These are phyloP conservation scores for Schizopora paradoxa DNA, from an alignment of 1,284 basidiomycete species.

Conservation along the genomic window DNA sequence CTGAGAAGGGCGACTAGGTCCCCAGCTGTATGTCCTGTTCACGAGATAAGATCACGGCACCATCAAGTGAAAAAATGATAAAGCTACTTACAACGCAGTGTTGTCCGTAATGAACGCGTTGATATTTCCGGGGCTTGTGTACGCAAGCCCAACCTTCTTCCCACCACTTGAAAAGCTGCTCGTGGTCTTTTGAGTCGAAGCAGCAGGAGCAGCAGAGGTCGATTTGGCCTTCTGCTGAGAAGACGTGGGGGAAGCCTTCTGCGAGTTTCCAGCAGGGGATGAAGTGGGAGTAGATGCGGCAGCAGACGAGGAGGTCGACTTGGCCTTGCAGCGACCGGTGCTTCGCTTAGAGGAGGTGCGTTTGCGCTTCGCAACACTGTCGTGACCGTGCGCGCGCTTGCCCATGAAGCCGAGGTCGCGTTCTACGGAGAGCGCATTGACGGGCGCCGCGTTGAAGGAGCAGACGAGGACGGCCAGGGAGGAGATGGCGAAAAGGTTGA, in stretches of 20 bases:
- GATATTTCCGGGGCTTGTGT: too few relatives aligned
- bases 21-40: too few relatives aligned
- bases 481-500: slow-evolving; percentile 53
- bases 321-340: slow-evolving; percentile 52
- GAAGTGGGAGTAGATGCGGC: slow-evolving; percentile 19
- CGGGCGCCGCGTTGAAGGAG: slow-evolving; percentile 41
- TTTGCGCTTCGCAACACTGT: slow-evolving; percentile 43
- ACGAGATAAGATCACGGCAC: too few relatives aligned
- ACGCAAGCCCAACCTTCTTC: too few relatives aligned
- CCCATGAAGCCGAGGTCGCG: slow-evolving; percentile 31
- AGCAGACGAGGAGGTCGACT: slow-evolving; percentile 30
- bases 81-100: too few relatives aligned
- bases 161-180: too few relatives aligned
- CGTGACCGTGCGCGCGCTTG: slow-evolving; percentile 36
- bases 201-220: neutral
- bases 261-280: neutral
- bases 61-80: too few relatives aligned
- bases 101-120: too few relatives aligned
- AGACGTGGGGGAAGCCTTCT: neutral
- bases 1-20: neutral
- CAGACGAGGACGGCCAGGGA: slow-evolving; percentile 52
- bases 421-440: slow-evolving; percentile 47
- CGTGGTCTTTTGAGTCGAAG: neutral
- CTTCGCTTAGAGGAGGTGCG: slow-evolving; percentile 34
- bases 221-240: neutral